Conservation (phyloP, 2,329 filamentous ascomycete species). For the Paecilomyces sp. region DNA sequence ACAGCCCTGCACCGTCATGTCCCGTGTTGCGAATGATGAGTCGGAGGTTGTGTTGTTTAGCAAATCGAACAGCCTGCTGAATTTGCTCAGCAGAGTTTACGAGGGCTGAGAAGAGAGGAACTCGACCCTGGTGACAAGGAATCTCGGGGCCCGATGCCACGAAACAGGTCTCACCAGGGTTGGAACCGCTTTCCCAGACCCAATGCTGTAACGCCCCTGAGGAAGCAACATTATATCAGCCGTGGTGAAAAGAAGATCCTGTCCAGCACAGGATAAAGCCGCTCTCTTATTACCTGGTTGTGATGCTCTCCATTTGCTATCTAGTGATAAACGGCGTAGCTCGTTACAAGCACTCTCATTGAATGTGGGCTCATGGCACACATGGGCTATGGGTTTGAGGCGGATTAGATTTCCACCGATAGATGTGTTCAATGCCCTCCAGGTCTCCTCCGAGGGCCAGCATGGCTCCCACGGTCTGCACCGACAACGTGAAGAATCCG, state of each 20-base stretch:
- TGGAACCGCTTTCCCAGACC: background rate
- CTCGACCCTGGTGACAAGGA: background rate
- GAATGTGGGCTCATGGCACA: constrained; percentile 18
- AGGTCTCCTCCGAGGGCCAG: constrained; percentile 31
- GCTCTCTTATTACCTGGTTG: background rate
- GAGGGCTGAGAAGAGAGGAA: background rate
- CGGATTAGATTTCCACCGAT: constrained; percentile 29
- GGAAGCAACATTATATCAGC: background rate
- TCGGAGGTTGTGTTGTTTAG: constrained; percentile 15
- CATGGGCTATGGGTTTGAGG: constrained; percentile 22
- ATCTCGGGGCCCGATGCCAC: background rate
- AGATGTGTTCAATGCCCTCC: constrained; percentile 30
- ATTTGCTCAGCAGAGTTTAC: background rate
- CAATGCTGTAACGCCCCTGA: background rate
- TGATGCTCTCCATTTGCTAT: constrained; percentile 3
- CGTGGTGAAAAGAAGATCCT: background rate
- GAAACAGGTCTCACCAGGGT: background rate
- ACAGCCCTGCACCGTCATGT: constrained; percentile 34
- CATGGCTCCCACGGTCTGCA: constrained; percentile 16
- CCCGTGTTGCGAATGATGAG: constrained; percentile 47
- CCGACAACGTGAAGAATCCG: too few relatives aligned
- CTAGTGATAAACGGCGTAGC: constrained; percentile 4
- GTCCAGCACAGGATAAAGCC: background rate
- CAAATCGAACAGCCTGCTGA: background rate
- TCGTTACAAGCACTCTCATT: constrained; percentile 4